These are phyloP conservation scores for Exophiala viscosa DNA, from an alignment of 2,329 filamentous ascomycete species.

Conservation along the genomic window DNA sequence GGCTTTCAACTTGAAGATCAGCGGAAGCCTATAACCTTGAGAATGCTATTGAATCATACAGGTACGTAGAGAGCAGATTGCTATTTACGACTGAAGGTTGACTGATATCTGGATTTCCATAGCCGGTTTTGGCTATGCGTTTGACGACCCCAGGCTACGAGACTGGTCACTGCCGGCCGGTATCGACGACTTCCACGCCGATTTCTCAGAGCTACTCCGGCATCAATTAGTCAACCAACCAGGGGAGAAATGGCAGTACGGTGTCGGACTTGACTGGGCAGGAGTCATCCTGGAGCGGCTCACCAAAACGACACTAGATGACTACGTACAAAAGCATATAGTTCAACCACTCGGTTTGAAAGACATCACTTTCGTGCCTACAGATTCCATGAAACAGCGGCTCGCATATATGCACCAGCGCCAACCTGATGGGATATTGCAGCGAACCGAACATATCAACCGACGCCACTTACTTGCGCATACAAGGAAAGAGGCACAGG, in stretches of 20 bases:
- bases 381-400: constrained; percentile 49
- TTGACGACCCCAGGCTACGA: constrained; percentile 41
- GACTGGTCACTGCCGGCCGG: constrained; percentile 44
- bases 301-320: constrained; percentile 41
- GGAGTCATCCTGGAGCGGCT: constrained; percentile 49
- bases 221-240: constrained; percentile 49
- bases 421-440: constrained; percentile 40
- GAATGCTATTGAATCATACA: constrained; percentile 49
- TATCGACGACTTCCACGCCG: constrained; percentile 55
- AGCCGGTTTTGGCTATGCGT: constrained; percentile 41
- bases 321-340: constrained; percentile 44
- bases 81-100: background rate
- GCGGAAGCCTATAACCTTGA: constrained; percentile 40
- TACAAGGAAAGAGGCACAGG: background rate
- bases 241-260: constrained; percentile 50
- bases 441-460: constrained; percentile 49
- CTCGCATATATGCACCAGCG: constrained; percentile 57
- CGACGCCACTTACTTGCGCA: constrained; percentile 44
- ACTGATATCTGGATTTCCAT: too few species aligned
- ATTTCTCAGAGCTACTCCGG: constrained; percentile 52
- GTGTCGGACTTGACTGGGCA: constrained; percentile 50
- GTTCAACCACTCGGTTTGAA: constrained; percentile 44
- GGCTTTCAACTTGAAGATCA: background rate
- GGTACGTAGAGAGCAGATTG: constrained; percentile 34
- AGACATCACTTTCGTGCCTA: constrained; percentile 41